Conservation (phyloP, 2,329 filamentous ascomycete genomes). For the Fusarium sp. region DNA sequence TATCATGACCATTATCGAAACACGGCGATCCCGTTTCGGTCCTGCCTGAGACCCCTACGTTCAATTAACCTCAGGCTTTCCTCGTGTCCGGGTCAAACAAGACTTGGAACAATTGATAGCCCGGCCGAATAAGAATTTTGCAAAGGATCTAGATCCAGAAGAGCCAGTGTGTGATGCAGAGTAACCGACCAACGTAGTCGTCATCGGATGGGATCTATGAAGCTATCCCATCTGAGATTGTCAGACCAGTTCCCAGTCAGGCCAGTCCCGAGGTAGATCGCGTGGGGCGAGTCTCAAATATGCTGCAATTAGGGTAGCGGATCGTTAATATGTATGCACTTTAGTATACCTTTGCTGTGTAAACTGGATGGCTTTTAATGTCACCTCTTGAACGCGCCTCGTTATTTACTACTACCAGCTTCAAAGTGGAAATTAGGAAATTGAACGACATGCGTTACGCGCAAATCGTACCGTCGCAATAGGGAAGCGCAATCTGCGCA, state of each 20-base stretch:
- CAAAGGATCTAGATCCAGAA: conserved; percentile 14
- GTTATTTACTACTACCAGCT: conserved; percentile 13
- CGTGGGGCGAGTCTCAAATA: conserved; percentile 31
- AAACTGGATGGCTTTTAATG: conserved; percentile 17
- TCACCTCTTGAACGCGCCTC: not conserved
- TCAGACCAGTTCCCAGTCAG: conserved; percentile 28
- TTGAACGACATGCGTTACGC: conserved; percentile 28
- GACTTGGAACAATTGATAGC: conserved; percentile 11
- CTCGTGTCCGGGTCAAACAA: conserved; percentile 13
- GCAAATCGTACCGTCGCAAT: conserved; percentile 25
- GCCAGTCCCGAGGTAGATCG: conserved; percentile 28
- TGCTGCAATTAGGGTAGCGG: conserved; percentile 5
- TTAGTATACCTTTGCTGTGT: not conserved
- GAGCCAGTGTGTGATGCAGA: not conserved
- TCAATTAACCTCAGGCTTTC: conserved; percentile 38
- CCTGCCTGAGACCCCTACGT: conserved; percentile 23
- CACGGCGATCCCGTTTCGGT: conserved; percentile 32
- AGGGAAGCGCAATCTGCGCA: not conserved
- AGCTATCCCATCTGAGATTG: conserved; percentile 26
- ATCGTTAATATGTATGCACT: conserved; percentile 30
- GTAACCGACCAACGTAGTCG: conserved; percentile 12
- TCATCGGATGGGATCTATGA: conserved; percentile 33
- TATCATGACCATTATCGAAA: conserved; percentile 32
- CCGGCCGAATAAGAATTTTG: conserved; percentile 10
- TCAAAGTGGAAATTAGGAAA: conserved; percentile 22